Evolutionary conservation across 345 rosid species (phyloP), one percentile per base, ranked within the genome.

Genomic region (Gossypium herbaceum): DNA sequence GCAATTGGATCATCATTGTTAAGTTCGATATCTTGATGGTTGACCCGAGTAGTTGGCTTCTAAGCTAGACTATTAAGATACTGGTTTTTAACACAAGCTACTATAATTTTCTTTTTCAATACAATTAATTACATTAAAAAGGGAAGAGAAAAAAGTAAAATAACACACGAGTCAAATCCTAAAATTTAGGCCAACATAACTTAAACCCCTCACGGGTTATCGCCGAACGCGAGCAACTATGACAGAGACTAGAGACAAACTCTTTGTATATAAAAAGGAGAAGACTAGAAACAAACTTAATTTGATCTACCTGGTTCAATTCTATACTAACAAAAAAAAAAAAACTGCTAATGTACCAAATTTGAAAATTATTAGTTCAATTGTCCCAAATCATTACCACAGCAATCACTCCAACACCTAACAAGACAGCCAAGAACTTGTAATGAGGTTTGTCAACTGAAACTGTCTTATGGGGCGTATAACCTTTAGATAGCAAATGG

Each of bases 381-480:
- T 85, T 84, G 68, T 89, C 93, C 98, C 93, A 88, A 12, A 90
- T 82, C 94, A 90, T 90, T 55, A 90, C 92, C 57, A 86, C 90
- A 25, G 88, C 90, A 1, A 87, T 85, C 34, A 88, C 85, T 3
- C 83, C 90, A 67, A 90, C 50, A 39, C 98, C 97, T 29, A 84
- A 54, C 60, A 81, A 34, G 39, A 86, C 91, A 20, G 94, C 94
- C 73, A 87, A 77, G 80, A 90, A 78, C 86, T 79, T 89, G 56
- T 29, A 68, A 47, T 20, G 27, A 65, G 93, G 92, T 12, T 83
- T 82, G 79, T 86, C 83, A 0, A 85, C 77, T 4, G 80, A 54
- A 76, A 79, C 80, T 48, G 27, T 7, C 39, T 52, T 70, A 7
- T 22, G 83, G 1, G 92, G 87, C 3, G 12, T 27, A 77, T 86